Conservation (phyloP, 176 grass and related monocot genomes). For the Phoenix dactylifera region DNA sequence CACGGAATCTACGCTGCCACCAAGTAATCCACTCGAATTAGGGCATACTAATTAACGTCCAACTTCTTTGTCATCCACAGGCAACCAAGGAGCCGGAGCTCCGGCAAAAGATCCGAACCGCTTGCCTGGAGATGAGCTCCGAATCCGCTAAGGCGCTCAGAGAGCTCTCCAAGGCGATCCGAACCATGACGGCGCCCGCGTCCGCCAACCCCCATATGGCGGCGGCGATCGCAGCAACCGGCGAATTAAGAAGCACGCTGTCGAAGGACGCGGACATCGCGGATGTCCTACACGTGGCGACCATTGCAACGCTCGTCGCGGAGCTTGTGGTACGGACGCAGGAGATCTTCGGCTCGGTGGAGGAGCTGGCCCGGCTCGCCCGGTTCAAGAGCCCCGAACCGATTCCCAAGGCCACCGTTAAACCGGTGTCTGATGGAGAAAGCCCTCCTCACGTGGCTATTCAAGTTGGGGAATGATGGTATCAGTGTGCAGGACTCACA, state of each 20-base stretch:
- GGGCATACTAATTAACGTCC: neutral
- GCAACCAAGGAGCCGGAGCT: slow-evolving; percentile 35
- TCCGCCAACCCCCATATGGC: slow-evolving; percentile 28
- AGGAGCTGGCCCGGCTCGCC: slow-evolving; percentile 47
- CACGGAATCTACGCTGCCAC: neutral
- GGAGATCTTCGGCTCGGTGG: slow-evolving; percentile 40
- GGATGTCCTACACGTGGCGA: slow-evolving; percentile 48
- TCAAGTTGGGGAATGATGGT: slow-evolving; percentile 23
- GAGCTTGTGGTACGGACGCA: slow-evolving; percentile 40
- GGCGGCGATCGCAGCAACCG: slow-evolving; percentile 27
- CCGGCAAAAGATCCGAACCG: slow-evolving; percentile 21
- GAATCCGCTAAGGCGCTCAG: slow-evolving; percentile 57
- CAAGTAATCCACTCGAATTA: neutral
- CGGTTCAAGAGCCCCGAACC: slow-evolving; percentile 39
- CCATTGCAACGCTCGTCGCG: slow-evolving; percentile 51
- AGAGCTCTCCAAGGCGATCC: slow-evolving; percentile 46
- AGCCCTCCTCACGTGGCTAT: slow-evolving; percentile 17
- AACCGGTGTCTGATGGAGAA: slow-evolving; percentile 9
- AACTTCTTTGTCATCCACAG: neutral
- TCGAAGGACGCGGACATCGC: slow-evolving; percentile 28
- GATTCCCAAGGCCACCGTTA: slow-evolving; percentile 21
- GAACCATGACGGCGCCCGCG: slow-evolving; percentile 34
- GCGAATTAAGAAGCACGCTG: slow-evolving; percentile 15
- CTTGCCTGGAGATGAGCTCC: slow-evolving; percentile 57
- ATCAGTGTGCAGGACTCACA: neutral